Evolutionary conservation across 2,329 filamentous ascomycete genomes (phyloP).

Genomic region (Trichophaea hybrida): DNA sequence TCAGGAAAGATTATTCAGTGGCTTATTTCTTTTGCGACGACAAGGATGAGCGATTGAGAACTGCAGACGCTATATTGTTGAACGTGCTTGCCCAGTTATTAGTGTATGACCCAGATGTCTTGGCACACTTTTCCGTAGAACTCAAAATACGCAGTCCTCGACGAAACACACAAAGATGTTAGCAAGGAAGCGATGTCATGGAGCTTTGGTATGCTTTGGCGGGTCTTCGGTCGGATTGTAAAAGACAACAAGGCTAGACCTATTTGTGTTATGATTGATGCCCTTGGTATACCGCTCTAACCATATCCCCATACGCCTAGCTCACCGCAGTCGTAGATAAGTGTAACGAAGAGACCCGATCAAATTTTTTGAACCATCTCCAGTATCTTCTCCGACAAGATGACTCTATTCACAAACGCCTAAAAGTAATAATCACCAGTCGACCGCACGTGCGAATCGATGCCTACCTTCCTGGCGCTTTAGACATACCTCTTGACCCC

Average conservation of each 20-base stretch:
- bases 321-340: too few species aligned
- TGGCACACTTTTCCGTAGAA: conserved; percentile 5
- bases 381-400: background rate
- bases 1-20: background rate
- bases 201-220: conserved; percentile 3
- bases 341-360: conserved; percentile 5
- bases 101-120: background rate
- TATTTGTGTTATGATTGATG: conserved; percentile 8
- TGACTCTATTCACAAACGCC: too few species aligned
- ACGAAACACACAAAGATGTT: too few species aligned
- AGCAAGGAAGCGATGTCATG: too few species aligned
- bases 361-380: background rate
- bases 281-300: background rate
- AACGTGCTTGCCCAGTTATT: conserved; percentile 5
- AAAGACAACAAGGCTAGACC: background rate
- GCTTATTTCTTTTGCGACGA: conserved; percentile 12
- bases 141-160: too few species aligned
- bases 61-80: conserved; percentile 1
- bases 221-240: conserved; percentile 6
- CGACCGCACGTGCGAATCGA: conserved; percentile 1
- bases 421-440: conserved; percentile 6
- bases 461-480: background rate
- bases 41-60: conserved; percentile 4
- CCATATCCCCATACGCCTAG: too few species aligned
- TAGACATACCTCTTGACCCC: background rate